Percentiles rank a stretch among this genome's conserved stretches.
phyloP scores from a whole-genome alignment of 2,329 filamentous ascomycete species.

The Pseudogymnoascus sp. region DNA sequence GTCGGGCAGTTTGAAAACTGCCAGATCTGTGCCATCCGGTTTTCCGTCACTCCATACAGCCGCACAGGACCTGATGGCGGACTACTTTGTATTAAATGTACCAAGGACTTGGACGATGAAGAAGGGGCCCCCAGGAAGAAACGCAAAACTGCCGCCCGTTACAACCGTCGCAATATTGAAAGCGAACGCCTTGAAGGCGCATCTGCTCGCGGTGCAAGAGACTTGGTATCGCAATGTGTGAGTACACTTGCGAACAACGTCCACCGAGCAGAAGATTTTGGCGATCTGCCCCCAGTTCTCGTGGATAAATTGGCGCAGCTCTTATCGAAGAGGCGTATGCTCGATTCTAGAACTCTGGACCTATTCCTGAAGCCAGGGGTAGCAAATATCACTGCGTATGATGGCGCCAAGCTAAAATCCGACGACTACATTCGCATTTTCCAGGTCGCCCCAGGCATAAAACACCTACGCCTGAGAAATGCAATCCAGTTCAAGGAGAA shows the following conservation, averaged over 20 bases:
- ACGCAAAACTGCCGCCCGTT: slow-evolving; percentile 47
- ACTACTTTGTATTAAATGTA: slow-evolving; percentile 76
- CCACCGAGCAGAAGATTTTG: slow-evolving; percentile 53
- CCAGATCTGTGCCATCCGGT: slow-evolving; percentile 75
- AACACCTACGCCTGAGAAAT: slow-evolving; percentile 67
- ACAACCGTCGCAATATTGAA: slow-evolving; percentile 66
- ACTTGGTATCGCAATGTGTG: slow-evolving; percentile 56
- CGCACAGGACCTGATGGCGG: slow-evolving; percentile 75
- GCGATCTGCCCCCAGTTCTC: slow-evolving; percentile 47
- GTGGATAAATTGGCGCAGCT: slow-evolving; percentile 53
- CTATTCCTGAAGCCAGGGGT: slow-evolving; percentile 49
- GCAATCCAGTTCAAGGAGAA: slow-evolving; percentile 87
- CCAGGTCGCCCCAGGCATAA: slow-evolving; percentile 61
- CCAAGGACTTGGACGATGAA: slow-evolving; percentile 63
- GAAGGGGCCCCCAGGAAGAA: slow-evolving; percentile 53
- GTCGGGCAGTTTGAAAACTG: slow-evolving; percentile 87
- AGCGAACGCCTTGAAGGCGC: slow-evolving; percentile 78
- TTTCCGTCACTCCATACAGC: slow-evolving; percentile 87
- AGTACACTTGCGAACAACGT: slow-evolving; percentile 58
- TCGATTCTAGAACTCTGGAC: slow-evolving; percentile 46
- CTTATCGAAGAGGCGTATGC: slow-evolving; percentile 52
- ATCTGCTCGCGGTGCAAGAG: slow-evolving; percentile 56
- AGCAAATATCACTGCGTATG: slow-evolving; percentile 49
- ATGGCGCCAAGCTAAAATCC: slow-evolving; percentile 56
- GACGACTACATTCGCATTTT: slow-evolving; percentile 79